A percentile compares a stretch with the other conserved stretches of the same genome.
Evolutionary conservation across 75 land plant species (phyloP).

Genomic region (Sequoia sempervirens): DNA sequence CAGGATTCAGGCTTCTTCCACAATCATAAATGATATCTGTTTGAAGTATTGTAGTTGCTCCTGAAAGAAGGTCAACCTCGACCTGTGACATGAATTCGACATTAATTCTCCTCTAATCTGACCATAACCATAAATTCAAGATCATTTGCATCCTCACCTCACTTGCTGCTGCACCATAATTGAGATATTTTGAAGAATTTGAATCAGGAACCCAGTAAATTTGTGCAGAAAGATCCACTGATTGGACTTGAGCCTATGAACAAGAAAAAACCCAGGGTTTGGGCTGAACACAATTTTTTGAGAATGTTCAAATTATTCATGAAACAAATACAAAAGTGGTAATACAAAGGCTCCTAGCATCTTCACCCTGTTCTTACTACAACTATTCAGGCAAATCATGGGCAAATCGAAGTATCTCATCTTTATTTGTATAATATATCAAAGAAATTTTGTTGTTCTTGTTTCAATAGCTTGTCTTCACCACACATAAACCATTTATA

Average conservation of each 20-base stretch:
- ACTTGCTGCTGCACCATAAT: slow-evolving; percentile 84
- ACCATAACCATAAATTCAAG: background rate
- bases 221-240: slow-evolving; percentile 64
- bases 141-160: slow-evolving; percentile 36
- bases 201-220: slow-evolving; percentile 47
- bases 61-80: slow-evolving; percentile 77
- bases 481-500: too few species aligned
- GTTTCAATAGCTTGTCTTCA: too few species aligned
- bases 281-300: background rate
- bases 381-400: background rate
- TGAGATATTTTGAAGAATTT: slow-evolving; percentile 45
- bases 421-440: background rate
- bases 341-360: background rate
- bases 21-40: slow-evolving; percentile 78
- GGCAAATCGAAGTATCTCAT: background rate
- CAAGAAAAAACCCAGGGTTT: background rate
- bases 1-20: slow-evolving; percentile 93
- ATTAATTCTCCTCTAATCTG: background rate
- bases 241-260: slow-evolving; percentile 36
- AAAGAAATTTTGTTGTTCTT: background rate
- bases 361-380: background rate
- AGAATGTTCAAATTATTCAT: background rate
- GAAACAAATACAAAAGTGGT: background rate
- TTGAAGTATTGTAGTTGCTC: slow-evolving; percentile 64
- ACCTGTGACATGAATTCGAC: slow-evolving; percentile 44